Percentiles rank a stretch among this genome's conserved stretches.
Conservation (phyloP, 139 green algal genomes). For the Coelastrella sp. region DNA sequence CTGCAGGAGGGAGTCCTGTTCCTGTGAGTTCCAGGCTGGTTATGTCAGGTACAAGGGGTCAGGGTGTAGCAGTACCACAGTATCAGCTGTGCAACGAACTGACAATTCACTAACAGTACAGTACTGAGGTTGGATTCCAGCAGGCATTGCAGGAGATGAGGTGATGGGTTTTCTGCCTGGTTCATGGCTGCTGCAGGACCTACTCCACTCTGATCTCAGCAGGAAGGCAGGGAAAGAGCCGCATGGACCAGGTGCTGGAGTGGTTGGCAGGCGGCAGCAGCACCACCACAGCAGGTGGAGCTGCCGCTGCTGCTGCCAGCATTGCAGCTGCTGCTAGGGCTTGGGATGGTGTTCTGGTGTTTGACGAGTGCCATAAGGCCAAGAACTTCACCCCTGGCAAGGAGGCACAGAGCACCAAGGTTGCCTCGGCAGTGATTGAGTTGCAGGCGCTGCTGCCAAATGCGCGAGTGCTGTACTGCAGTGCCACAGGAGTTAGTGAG, state of each 20-base stretch:
- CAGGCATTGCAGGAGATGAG: too few relatives aligned
- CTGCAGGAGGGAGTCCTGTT: slow-evolving; percentile 37
- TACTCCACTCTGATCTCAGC: slow-evolving; percentile 82
- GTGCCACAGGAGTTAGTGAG: slow-evolving; percentile 78
- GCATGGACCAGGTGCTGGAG: slow-evolving; percentile 76
- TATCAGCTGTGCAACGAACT: neutral
- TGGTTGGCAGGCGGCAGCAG: slow-evolving; percentile 73
- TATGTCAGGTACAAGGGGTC: neutral
- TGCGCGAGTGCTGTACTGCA: slow-evolving; percentile 87
- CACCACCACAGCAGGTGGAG: neutral
- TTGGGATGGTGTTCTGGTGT: slow-evolving; percentile 75
- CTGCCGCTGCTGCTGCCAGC: neutral
- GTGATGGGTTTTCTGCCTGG: neutral
- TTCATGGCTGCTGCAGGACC: slow-evolving; percentile 61
- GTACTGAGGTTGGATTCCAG: too few relatives aligned
- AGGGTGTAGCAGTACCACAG: neutral
- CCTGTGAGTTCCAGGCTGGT: neutral
- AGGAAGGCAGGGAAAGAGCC: slow-evolving; percentile 41
- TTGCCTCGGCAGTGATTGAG: slow-evolving; percentile 75
- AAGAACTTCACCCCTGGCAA: slow-evolving; percentile 86
- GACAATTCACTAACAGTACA: too few relatives aligned
- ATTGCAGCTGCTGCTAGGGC: neutral
- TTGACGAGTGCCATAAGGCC: slow-evolving; percentile 86
- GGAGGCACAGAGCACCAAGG: slow-evolving; percentile 80
- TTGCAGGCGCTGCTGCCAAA: slow-evolving; percentile 76